Evolutionary conservation across 1,284 basidiomycete genomes (phyloP).

Genomic region (Tilletiaria anomala): DNA sequence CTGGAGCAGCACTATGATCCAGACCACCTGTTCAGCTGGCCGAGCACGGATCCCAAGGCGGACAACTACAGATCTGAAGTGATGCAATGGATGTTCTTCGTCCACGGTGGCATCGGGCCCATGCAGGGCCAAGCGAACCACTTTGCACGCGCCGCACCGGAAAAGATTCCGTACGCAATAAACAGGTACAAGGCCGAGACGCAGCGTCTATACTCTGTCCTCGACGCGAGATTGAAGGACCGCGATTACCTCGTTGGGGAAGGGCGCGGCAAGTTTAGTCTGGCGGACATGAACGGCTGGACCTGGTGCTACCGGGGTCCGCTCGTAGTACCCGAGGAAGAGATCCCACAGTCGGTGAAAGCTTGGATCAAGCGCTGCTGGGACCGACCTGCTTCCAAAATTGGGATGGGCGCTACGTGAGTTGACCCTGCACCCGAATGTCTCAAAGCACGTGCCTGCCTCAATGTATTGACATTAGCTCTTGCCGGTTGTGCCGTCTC

Average conservation of each 20-base stretch:
- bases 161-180: constrained; percentile 19
- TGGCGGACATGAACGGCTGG: constrained; percentile 20
- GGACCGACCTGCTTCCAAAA: constrained; percentile 10
- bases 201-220: constrained; percentile 15
- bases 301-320: constrained; percentile 16
- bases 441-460: too few species aligned
- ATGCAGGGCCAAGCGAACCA: constrained; percentile 10
- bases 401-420: too few species aligned
- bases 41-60: constrained; percentile 12
- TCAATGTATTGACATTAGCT: too few species aligned
- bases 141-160: constrained; percentile 1
- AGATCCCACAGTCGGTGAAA: constrained; percentile 12
- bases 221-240: constrained; percentile 14
- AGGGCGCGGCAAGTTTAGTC: constrained; percentile 20
- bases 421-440: too few species aligned
- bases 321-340: constrained; percentile 8
- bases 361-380: constrained; percentile 14
- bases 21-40: constrained; percentile 18
- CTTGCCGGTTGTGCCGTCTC: too few species aligned
- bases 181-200: constrained; percentile 16
- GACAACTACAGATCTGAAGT: constrained; percentile 17
- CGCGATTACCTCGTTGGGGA: constrained; percentile 25
- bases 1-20: constrained; percentile 11
- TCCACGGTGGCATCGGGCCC: constrained; percentile 8
- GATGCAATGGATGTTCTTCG: constrained; percentile 15